phyloP scores from a whole-genome alignment of 2,329 filamentous ascomycete genomes.

The Aspergillus versicolor region DNA sequence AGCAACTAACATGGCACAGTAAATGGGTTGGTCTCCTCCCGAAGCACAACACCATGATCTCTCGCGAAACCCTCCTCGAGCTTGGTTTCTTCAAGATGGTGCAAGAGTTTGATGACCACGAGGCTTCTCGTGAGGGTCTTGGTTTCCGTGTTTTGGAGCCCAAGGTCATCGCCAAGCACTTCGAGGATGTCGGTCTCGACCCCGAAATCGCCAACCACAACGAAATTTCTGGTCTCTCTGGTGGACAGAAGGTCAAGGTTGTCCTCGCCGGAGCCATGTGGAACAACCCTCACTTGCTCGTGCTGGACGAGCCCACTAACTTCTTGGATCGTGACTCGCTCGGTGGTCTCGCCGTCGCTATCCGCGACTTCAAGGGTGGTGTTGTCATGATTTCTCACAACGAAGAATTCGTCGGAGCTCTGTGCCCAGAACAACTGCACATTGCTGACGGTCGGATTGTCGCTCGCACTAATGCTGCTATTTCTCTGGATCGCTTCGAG shows the following conservation, averaged over 20 bases:
- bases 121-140: slow-evolving; percentile 96
- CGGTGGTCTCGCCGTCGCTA: slow-evolving; percentile 93
- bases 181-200: slow-evolving; percentile 93
- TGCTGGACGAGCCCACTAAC: slow-evolving; percentile 98
- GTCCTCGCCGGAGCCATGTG: slow-evolving; percentile 95
- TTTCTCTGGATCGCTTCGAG: slow-evolving; percentile 81
- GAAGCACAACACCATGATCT: slow-evolving; percentile 90
- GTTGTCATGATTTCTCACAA: slow-evolving; percentile 99
- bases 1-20: slow-evolving; percentile 36
- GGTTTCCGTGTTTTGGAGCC: slow-evolving; percentile 93
- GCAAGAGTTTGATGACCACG: slow-evolving; percentile 98
- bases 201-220: slow-evolving; percentile 99
- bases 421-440: slow-evolving; percentile 96
- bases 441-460: slow-evolving; percentile 85
- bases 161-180: slow-evolving; percentile 94
- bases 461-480: slow-evolving; percentile 73
- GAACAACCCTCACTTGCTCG: slow-evolving; percentile 97
- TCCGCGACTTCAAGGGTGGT: slow-evolving; percentile 96
- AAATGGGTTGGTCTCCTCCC: slow-evolving; percentile 90
- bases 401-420: slow-evolving; percentile 95
- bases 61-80: slow-evolving; percentile 83
- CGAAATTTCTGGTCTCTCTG: slow-evolving; percentile 91
- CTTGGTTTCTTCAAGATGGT: slow-evolving; percentile 89
- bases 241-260: slow-evolving; percentile 98
- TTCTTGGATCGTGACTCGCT: slow-evolving; percentile 98